Conservation (phyloP, 257 asterid species). For the Solanum ossicruentum region DNA sequence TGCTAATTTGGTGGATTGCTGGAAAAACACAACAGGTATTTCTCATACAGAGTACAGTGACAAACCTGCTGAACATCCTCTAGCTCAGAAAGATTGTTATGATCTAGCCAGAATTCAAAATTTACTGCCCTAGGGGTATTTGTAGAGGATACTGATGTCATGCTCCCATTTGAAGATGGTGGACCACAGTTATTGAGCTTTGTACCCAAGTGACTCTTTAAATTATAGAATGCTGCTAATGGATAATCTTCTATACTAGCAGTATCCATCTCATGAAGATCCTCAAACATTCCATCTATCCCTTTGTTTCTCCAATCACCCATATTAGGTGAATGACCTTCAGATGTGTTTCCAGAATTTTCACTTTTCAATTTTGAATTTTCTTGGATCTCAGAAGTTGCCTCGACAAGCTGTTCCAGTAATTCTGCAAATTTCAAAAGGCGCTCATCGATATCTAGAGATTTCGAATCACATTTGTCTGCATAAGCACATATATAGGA, state of each 20-base stretch:
- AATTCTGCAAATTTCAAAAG: constrained; percentile 72
- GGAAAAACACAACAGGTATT: neutral
- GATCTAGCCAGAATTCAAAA: constrained; percentile 69
- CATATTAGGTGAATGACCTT: constrained; percentile 55
- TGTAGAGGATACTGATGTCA: constrained; percentile 76
- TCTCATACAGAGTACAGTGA: constrained; percentile 4
- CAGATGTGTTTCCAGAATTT: constrained; percentile 35
- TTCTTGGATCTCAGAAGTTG: constrained; percentile 47
- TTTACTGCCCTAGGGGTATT: constrained; percentile 81
- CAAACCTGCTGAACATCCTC: constrained; percentile 81
- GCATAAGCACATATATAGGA: constrained; percentile 93
- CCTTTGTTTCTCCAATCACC: constrained; percentile 73
- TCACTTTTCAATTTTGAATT: constrained; percentile 26
- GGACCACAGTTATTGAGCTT: constrained; percentile 67
- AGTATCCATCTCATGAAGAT: constrained; percentile 97
- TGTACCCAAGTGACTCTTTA: constrained; percentile 58
- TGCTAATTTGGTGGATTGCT: neutral
- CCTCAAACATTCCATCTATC: constrained; percentile 89
- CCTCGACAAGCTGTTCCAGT: constrained; percentile 76
- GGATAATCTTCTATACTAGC: constrained; percentile 86
- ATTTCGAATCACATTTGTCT: constrained; percentile 66
- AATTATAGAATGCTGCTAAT: constrained; percentile 36
- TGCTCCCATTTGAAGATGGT: constrained; percentile 85
- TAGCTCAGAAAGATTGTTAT: constrained; percentile 47
- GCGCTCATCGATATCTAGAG: constrained; percentile 66